Evolutionary conservation across 441 rosid species (phyloP), one percentile per base, ranked within the genome.

Genomic region (Pelargonium citronellum): DNA sequence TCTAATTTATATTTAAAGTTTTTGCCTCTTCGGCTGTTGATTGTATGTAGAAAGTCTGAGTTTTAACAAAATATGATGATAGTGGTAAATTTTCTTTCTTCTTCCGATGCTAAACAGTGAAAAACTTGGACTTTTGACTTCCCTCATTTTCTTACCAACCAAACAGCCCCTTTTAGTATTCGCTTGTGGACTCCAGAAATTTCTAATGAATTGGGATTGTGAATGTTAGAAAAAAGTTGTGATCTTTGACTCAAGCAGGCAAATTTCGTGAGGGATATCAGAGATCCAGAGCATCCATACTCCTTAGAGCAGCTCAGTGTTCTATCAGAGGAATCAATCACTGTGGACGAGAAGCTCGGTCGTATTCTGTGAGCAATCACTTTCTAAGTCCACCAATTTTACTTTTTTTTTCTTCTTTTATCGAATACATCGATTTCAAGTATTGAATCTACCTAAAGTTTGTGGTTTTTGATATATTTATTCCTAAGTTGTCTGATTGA

Each of bases 231-330:
- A 20, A 17, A 63, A 64, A 46, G 34, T 57, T 75, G 74, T 70
- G 73, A 75, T 81, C 88, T 78, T 84, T 87, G 81, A 87, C 86
- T 67, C 67, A 58, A 22, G 46, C 62, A 10, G 71, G 67, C 80
- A 87, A 79, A 85, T 82, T 80, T 76, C 73, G 91, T 87, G 78
- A 85, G 89, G 79, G 89, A 87, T 78, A 85, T 87, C 43, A 80
- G 91, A 81, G 90, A 87, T 80, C 90, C 92, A 53, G 88, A 87
- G 71, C 90, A 87, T 47, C 90, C 92, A 17, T 84, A 87, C 68
- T 83, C 92, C 8, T 78, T 87, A 69, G 90, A 87, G 76, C 89
- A 87, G 82, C 89, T 87, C 17, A 84, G 90, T 67, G 92, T 87
- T 76, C 84, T 87, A 12, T 86, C 92, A 13, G 90, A 87, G 78